phyloP scores from a whole-genome alignment of 768 basidiomycete genomes.

The Coprinopsis sp. region DNA sequence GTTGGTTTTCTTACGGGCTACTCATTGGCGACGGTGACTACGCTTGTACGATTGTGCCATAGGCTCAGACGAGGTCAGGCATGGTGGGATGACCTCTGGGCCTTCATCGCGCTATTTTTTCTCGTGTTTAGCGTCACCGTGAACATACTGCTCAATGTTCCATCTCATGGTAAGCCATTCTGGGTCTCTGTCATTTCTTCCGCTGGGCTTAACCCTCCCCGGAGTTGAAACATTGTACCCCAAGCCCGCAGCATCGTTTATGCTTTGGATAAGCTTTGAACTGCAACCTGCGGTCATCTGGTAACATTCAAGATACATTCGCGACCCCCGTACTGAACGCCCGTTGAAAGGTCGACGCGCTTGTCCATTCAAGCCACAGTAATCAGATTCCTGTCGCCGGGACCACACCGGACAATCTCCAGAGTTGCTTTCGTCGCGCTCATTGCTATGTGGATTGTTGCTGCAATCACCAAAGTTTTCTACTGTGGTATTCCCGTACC shows the following conservation, averaged over 20 bases:
- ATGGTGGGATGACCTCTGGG: constrained; percentile 5
- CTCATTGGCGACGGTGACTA: neutral
- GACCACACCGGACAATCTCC: neutral
- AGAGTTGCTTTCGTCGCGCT: neutral
- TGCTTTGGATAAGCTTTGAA: neutral
- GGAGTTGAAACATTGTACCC: neutral
- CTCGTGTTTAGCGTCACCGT: neutral
- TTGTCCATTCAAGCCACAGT: constrained; percentile 1
- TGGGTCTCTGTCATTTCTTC: neutral
- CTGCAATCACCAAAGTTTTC: neutral
- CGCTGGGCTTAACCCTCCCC: neutral
- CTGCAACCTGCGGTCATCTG: constrained; percentile 1
- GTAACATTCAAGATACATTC: neutral
- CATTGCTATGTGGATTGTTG: neutral
- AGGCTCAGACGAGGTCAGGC: neutral
- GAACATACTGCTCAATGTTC: neutral
- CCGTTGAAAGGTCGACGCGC: neutral
- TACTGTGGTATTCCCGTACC: neutral
- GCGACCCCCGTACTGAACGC: neutral
- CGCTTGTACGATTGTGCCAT: neutral
- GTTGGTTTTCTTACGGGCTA: neutral
- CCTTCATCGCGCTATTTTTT: neutral
- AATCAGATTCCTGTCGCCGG: neutral
- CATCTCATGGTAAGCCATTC: neutral
- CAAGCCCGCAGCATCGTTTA: neutral